Conservation (phyloP, 2,329 filamentous ascomycete genomes). For the Erysiphe neolycopersici region DNA sequence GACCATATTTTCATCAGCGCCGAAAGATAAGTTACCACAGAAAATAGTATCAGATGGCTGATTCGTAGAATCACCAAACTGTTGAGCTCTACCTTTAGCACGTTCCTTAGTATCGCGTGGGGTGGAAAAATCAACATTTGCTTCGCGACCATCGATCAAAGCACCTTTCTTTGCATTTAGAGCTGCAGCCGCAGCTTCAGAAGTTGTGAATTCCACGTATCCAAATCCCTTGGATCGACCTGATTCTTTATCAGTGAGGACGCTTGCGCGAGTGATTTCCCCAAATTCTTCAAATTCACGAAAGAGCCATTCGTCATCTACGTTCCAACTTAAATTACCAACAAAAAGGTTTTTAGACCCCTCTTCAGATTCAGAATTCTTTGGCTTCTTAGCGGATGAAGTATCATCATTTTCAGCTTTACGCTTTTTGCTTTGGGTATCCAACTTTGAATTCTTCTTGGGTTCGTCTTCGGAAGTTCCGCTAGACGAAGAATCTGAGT, state of each 20-base stretch:
- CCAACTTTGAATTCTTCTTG: conserved; percentile 4
- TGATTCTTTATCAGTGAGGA: conserved; percentile 39
- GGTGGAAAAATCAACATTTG: conserved; percentile 46
- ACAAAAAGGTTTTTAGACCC: conserved; percentile 38
- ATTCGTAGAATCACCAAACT: conserved; percentile 36
- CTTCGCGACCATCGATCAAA: conserved; percentile 35
- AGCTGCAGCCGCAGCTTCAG: conserved; percentile 33
- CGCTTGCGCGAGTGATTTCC: conserved; percentile 32
- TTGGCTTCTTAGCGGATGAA: conserved; percentile 24
- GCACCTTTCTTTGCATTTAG: conserved; percentile 35
- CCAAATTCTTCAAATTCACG: conserved; percentile 43
- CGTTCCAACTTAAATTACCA: conserved; percentile 49
- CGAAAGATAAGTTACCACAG: conserved; percentile 45
- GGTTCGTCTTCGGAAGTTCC: conserved; percentile 8
- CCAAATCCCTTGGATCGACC: conserved; percentile 49
- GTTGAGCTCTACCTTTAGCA: conserved; percentile 22
- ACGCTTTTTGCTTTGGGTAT: conserved; percentile 27
- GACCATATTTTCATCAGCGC: conserved; percentile 35
- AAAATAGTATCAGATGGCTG: conserved; percentile 42
- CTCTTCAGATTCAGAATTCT: conserved; percentile 18
- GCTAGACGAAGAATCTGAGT: conserved; percentile 1
- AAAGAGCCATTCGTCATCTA: conserved; percentile 45
- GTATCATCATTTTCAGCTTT: conserved; percentile 23
- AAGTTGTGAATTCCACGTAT: conserved; percentile 41
- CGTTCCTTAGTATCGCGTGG: conserved; percentile 27